Evolutionary conservation across 805 yeast species (phyloP), one percentile per base, ranked within the genome.

Genomic region (Candida sonorensis): DNA sequence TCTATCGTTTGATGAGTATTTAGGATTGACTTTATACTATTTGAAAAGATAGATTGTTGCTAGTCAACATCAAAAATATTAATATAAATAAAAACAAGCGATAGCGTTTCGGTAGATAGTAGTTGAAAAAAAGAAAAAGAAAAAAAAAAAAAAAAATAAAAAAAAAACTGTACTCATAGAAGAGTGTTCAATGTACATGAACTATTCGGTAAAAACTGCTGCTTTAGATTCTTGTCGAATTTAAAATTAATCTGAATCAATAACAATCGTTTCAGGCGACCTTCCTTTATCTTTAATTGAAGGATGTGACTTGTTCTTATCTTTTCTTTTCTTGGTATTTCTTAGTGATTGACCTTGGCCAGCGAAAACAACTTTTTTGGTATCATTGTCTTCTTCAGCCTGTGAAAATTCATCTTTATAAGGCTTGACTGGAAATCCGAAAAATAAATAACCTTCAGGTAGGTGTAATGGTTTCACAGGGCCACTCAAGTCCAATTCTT

Each of bases 371-470:
- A 38, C 42, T 17, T 12, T 46, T 7, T 24, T 18, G 20, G 20
- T 20, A 14, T 30, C 28, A 6, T 27, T 45, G 0, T 45, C 44
- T n/a, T 50, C 57, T 4, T 50, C 52, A 7, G 41, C 48, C 7
- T 56, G 62, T 2, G 51, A 62, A 5, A 57, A 59, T 15, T 59
- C 70, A 7, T 49, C 61, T 17, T 56, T 62, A 17, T 67, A 69
- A 3, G 72, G 70, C 13, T 67, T 64, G 5, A 81, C 72, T 0
- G 97, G 97, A 53, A 79, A 92, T 1, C 99, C 99, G 55, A 92
- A 88, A 51, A 92, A 92, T 10, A 92, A 64, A 55, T 86, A 90
- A 16, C 94, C 95, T 24, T 72, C 81, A 0, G 95, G 94, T 26
- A 92, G 61, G 5, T 65, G 58, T 34, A 92, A 61, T 8, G 87